Percentiles rank a stretch among this genome's conserved stretches.
Evolutionary conservation across 2,329 filamentous ascomycete species (phyloP).

Genomic region (Curvularia spicifera): DNA sequence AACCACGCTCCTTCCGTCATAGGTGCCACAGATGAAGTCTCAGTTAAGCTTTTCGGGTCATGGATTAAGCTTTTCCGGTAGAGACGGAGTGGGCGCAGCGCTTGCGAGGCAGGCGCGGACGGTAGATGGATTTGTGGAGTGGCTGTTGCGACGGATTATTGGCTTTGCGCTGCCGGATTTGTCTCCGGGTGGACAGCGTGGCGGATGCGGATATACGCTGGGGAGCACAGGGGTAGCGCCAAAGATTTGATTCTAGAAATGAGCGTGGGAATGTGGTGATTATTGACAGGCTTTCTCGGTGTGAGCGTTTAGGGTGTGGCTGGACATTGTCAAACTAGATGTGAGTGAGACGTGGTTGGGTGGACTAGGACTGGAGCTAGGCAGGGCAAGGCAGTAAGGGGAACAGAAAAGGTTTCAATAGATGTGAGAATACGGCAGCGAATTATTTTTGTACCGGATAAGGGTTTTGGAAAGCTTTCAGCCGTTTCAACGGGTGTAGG

Average conservation of each 20-base stretch:
- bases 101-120: not conserved
- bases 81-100: not conserved
- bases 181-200: not conserved
- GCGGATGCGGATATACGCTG: not conserved
- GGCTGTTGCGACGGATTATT: not conserved
- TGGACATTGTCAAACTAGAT: not conserved
- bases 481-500: not conserved
- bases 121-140: not conserved
- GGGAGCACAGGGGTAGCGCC: not conserved
- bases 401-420: not conserved
- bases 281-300: not conserved
- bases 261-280: not conserved
- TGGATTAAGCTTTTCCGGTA: conserved; percentile 8
- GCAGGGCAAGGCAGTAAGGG: not conserved
- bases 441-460: not conserved
- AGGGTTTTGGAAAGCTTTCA: not conserved
- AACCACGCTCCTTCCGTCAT: not conserved
- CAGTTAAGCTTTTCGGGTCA: not conserved
- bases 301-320: not conserved
- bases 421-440: not conserved
- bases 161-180: not conserved
- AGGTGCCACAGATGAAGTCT: not conserved
- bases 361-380: not conserved
- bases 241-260: not conserved
- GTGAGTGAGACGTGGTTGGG: not conserved